phyloP scores from a whole-genome alignment of 306 rosid species.

The Quercus glauca region DNA sequence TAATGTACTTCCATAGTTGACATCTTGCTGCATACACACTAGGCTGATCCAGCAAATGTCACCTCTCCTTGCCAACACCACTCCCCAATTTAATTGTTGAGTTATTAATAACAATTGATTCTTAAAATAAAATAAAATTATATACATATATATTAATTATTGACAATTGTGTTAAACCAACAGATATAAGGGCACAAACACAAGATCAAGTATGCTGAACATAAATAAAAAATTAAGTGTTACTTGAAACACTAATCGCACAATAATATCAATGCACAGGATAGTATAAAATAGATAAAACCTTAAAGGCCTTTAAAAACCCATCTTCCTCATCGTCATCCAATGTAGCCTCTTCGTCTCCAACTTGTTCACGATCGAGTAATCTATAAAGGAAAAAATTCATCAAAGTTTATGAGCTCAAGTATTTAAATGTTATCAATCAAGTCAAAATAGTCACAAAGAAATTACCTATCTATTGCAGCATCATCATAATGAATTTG shows the following conservation, averaged over 20 bases:
- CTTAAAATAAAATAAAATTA: no score
- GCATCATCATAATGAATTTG: constrained; percentile 97
- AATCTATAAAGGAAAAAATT: constrained; percentile 44
- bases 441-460: background rate
- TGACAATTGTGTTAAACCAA: background rate
- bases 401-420: constrained; percentile 19
- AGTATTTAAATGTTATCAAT: constrained; percentile 13
- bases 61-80: background rate
- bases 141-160: no score
- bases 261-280: constrained; percentile 14
- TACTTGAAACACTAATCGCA: constrained; percentile 17
- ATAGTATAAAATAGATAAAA: constrained; percentile 24
- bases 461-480: constrained; percentile 79
- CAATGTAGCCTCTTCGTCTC: constrained; percentile 72
- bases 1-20: background rate
- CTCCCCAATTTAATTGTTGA: background rate
- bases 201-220: background rate
- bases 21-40: background rate
- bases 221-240: background rate
- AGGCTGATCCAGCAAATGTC: background rate
- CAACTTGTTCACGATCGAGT: constrained; percentile 91
- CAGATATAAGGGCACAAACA: background rate
- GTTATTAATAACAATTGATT: background rate
- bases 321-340: constrained; percentile 97
- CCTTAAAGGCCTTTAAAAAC: constrained; percentile 95